These are phyloP conservation scores for Ceraceosorus bombacis DNA, from an alignment of 1,284 basidiomycete genomes.

Conservation along the genomic window DNA sequence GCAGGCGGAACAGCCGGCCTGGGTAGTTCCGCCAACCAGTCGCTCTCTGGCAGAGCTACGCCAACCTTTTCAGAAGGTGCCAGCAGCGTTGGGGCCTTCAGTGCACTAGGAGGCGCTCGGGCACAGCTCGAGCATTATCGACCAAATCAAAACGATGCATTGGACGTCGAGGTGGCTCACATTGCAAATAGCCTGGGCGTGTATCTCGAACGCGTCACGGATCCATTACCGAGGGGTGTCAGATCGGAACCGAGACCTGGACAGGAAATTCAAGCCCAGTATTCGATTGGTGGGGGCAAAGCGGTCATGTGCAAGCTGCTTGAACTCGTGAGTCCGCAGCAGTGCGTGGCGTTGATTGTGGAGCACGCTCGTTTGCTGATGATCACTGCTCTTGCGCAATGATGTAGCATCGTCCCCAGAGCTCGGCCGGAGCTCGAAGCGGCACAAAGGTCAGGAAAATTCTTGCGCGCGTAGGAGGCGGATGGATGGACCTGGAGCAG, in stretches of 20 bases:
- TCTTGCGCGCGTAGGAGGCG: conserved; percentile 49
- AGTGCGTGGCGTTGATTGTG: conserved; percentile 75
- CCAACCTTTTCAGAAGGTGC: conserved; percentile 29
- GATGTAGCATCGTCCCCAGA: conserved; percentile 44
- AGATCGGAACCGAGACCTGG: conserved; percentile 58
- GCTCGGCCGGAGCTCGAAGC: conserved; percentile 24
- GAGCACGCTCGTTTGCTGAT: conserved; percentile 51
- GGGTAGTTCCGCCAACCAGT: background rate
- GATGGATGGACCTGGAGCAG: conserved; percentile 75
- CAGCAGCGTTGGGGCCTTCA: conserved; percentile 5
- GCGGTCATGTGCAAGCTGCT: conserved; percentile 67
- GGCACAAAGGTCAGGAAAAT: conserved; percentile 37
- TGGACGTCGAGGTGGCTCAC: conserved; percentile 68
- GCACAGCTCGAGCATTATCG: conserved; percentile 53
- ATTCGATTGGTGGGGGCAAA: conserved; percentile 62
- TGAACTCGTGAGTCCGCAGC: conserved; percentile 56
- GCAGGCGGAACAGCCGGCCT: conserved; percentile 1
- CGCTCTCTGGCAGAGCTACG: conserved; percentile 20
- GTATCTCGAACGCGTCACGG: conserved; percentile 68
- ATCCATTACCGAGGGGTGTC: conserved; percentile 57
- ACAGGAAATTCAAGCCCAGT: conserved; percentile 72
- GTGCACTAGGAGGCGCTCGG: conserved; percentile 43
- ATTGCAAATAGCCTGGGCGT: conserved; percentile 68
- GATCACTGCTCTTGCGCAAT: conserved; percentile 6
- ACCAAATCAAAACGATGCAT: conserved; percentile 68